phyloP scores from a whole-genome alignment of 805 yeast genomes.

The Nakazawaea sp. region DNA sequence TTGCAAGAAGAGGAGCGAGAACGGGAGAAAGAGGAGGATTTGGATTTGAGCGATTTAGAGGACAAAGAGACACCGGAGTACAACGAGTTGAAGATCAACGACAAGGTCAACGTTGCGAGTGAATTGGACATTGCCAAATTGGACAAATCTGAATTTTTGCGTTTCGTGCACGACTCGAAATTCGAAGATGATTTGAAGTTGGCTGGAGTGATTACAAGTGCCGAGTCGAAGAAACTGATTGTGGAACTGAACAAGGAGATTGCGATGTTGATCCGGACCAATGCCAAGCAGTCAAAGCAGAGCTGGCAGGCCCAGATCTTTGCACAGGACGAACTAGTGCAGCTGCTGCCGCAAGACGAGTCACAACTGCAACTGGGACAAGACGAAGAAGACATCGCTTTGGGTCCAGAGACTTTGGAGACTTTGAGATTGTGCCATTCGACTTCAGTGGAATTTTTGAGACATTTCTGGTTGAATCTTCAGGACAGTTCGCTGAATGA shows the following conservation, averaged over 20 bases:
- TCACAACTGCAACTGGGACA: neutral
- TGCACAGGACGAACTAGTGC: constrained; percentile 6
- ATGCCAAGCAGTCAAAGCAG: constrained; percentile 47
- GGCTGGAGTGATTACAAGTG: constrained; percentile 18
- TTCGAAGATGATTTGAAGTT: constrained; percentile 18
- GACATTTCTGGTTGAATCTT: constrained; percentile 68
- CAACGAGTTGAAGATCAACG: constrained; percentile 35
- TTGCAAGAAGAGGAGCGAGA: constrained; percentile 30
- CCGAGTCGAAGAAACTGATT: constrained; percentile 25
- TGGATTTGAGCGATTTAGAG: constrained; percentile 46
- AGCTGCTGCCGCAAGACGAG: neutral
- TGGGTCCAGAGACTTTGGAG: constrained; percentile 29
- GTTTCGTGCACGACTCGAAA: constrained; percentile 17
- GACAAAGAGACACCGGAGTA: constrained; percentile 40
- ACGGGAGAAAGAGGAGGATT: constrained; percentile 33
- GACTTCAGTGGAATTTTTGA: constrained; percentile 67
- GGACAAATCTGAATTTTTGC: constrained; percentile 17
- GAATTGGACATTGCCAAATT: constrained; percentile 16
- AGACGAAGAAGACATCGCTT: constrained; percentile 12
- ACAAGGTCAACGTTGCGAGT: constrained; percentile 17
- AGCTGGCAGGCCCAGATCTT: constrained; percentile 31
- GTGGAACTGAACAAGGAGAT: constrained; percentile 39
- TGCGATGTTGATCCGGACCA: constrained; percentile 39
- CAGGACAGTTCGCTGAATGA: constrained; percentile 23
- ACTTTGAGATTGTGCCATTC: constrained; percentile 56